Conservation (phyloP, 371 early-diverging fungal species). For the Apophysomyces trapeziformis region DNA sequence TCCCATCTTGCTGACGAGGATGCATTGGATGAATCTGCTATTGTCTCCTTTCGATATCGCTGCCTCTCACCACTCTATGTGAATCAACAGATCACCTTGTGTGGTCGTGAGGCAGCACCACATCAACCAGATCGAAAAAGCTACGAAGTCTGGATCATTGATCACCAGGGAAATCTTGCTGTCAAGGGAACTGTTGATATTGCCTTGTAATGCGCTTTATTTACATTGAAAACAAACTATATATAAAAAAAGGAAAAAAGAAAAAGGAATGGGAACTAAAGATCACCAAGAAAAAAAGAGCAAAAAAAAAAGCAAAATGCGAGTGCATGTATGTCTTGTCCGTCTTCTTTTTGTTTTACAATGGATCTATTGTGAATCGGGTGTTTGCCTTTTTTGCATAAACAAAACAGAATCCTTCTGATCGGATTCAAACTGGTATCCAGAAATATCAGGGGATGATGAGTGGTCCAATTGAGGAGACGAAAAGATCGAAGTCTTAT, state of each 20-base stretch:
- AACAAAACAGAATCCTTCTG: not conserved
- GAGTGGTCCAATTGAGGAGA: no score
- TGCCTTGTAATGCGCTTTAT: not conserved
- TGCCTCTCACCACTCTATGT: conserved; percentile 71
- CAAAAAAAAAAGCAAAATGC: no score
- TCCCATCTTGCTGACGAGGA: conserved; percentile 34
- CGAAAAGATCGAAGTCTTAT: no score
- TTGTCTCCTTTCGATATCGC: conserved; percentile 67
- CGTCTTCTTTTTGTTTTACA: no score
- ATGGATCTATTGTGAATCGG: no score
- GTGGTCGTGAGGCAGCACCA: conserved; percentile 44
- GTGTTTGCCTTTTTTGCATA: no score
- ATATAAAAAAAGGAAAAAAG: not conserved
- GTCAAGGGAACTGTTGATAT: conserved; percentile 65
- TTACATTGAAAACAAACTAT: not conserved
- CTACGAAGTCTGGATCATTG: conserved; percentile 76
- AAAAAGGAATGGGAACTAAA: not conserved
- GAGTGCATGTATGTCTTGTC: no score
- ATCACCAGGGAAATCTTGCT: conserved; percentile 67
- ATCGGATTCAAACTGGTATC: not conserved
- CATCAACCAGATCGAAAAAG: conserved; percentile 22
- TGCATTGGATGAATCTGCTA: conserved; percentile 19
- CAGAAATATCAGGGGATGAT: not conserved
- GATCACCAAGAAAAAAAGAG: no score
- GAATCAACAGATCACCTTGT: conserved; percentile 56